Evolutionary conservation across 2,329 filamentous ascomycete genomes (phyloP), one percentile per base, ranked within the genome.

Genomic region (Fusarium sp.): DNA sequence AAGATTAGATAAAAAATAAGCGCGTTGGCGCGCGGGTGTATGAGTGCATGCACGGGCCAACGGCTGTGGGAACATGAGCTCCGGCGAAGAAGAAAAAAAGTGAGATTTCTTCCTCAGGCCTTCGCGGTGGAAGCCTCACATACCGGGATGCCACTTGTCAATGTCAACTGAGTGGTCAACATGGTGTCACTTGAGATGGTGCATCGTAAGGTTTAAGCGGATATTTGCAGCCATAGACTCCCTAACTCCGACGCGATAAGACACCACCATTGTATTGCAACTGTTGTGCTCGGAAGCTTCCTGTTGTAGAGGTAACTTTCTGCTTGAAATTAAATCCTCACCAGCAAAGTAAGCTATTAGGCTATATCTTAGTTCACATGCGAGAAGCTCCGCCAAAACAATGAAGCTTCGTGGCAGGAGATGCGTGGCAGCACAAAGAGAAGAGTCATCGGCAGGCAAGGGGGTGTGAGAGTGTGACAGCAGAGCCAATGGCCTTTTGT

Each of bases 371-470:
- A 12, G 13, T 58, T 65, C 58, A 56, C 58, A 50, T 65, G 53
- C 46, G 19, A 55, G 26, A 60, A 39, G 35, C 5, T 4, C 58
- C 25, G 42, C 46, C 31, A 46, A 56, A 53, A 42, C 19, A 25
- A 34, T 39, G 49, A 59, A 60, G 61, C 48, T 58, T 46, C 58
- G 62, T 59, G 57, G 53, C 53, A 59, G 62, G 24, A 58, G 53
- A 56, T 64, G 48, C 42, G 55, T 64, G 63, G 54, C 63, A 67
- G 54, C 41, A 47, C 53, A 62, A 58, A 64, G 63, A 67, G 64
- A 58, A 64, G 63, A 66, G 64, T 66, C 64, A 67, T 64, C 48
- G 35, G 15, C 28, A 49, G 32, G 44, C 47, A 64, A 61, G 48
- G 63, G 62, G 60, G 42, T 60, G 55, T 60, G 8, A 25, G 7